Base-by-base conservation (phyloP, 2,329 filamentous ascomycete genomes). In the Hymenoscyphus linearis region DNA sequence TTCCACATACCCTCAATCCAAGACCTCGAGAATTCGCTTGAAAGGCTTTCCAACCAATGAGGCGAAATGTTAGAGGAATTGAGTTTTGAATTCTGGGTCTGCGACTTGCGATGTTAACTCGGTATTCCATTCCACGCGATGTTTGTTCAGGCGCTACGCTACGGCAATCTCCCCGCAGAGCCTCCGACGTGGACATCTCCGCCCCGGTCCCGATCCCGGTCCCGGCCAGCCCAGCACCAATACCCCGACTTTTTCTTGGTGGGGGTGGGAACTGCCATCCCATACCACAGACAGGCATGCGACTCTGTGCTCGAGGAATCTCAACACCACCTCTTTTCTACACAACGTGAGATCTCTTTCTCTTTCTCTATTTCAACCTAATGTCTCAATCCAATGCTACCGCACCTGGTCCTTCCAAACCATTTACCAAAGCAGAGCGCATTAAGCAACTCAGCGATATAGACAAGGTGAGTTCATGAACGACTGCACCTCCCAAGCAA, bases 391-490 rank as follows among this genome's bases (percentile, higher is more conserved):
- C 55, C 52, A 47, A 37, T 18, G 47, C 57, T 2, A 52, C 56
- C 25, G 64, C 60, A 54, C 37, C 36, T 34, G 65, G 54, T 4
- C 55, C 69, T 55, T 50, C 18, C 58, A 66, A 72, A 50, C 70
- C 68, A n/a, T 89, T 93, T 67, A 89, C 85, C 10, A 82, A 88
- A 36, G 83, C 88, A 47, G 89, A 96, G 73, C 90, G 89, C 66
- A 91, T 96, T 66, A 80, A 87, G 61, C 90, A 96, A 70, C 83
- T 96, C 60, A 88, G 87, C 67, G 85, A 87, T 50, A 89, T 96
- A 68, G 91, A 96, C 76, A 83, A 84, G 70, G 85, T 87, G 71
- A 44, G 62, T n/a, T 22, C 26, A 44, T 12, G 25, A 53, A 27
- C n/a, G 25, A 12, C 35, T 18, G 9, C 13, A 12, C 16, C 26